A percentile compares a stretch with the other conserved stretches of the same genome.
Conservation (phyloP, 306 rosid species). For the Rubus idaeus region DNA sequence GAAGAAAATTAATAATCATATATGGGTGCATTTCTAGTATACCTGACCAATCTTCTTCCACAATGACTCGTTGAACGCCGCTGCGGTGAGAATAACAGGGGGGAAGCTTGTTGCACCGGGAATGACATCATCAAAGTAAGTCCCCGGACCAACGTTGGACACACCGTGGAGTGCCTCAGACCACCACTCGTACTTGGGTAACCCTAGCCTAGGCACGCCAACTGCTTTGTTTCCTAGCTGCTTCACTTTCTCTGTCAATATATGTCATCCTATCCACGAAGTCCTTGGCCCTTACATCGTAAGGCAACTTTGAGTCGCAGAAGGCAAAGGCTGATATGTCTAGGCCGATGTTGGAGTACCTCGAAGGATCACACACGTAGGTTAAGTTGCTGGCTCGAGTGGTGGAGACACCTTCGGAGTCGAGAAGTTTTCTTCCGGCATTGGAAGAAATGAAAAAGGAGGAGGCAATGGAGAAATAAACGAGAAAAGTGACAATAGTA, state of each 20-base stretch:
- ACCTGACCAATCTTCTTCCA: constrained; percentile 27
- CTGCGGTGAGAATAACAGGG: constrained; percentile 21
- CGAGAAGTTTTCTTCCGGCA: constrained; percentile 5
- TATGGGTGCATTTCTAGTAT: neutral
- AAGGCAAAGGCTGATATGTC: neutral
- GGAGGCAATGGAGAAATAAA: neutral
- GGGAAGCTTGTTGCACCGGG: constrained; percentile 26
- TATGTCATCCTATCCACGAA: constrained; percentile 23
- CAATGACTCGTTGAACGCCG: constrained; percentile 11
- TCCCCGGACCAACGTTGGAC: constrained; percentile 21
- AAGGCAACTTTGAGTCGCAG: constrained; percentile 1
- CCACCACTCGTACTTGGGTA: constrained; percentile 26
- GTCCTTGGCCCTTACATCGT: constrained; percentile 11
- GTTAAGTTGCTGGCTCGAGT: neutral
- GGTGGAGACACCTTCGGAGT: neutral
- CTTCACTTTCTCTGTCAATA: constrained; percentile 11
- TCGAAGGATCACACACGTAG: constrained; percentile 8
- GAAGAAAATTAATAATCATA: neutral
- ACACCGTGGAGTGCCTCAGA: constrained; percentile 29
- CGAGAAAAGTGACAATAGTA: neutral
- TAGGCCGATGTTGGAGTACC: neutral
- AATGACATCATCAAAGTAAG: constrained; percentile 13
- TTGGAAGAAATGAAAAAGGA: neutral
- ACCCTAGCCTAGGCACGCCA: constrained; percentile 12
- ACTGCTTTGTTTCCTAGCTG: constrained; percentile 7